Evolutionary conservation across 148 eudicot genomes (phyloP).

Genomic region (Diospyros kaki): DNA sequence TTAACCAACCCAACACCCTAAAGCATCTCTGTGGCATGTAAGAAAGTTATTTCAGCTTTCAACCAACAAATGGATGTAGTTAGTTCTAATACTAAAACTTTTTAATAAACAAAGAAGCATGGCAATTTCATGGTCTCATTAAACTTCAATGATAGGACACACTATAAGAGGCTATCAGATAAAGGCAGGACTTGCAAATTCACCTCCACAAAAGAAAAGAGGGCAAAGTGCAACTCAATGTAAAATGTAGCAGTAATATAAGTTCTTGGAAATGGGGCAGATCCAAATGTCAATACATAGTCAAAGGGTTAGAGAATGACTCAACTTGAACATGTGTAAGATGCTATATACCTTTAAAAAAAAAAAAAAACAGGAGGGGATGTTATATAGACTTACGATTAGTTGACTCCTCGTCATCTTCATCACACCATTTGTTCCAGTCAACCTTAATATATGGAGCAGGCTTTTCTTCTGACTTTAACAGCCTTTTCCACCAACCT

Average conservation of each 20-base stretch:
- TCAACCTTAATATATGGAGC: slow-evolving; percentile 81
- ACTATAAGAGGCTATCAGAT: background rate
- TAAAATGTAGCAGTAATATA: background rate
- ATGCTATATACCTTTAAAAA: background rate
- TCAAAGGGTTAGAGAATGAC: too few relatives aligned
- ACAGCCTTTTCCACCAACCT: slow-evolving; percentile 81
- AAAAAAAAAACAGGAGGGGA: slow-evolving; percentile 6
- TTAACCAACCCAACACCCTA: background rate
- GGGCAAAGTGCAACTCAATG: background rate
- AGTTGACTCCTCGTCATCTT: slow-evolving; percentile 72
- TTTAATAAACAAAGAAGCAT: background rate
- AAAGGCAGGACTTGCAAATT: background rate
- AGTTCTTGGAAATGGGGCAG: background rate
- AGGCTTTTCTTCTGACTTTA: slow-evolving; percentile 79
- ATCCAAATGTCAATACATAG: background rate
- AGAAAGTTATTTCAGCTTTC: background rate
- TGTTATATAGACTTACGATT: slow-evolving; percentile 44
- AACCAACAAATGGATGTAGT: too few relatives aligned
- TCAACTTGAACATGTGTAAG: too few relatives aligned
- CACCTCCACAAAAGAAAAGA: background rate
- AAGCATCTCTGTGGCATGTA: background rate
- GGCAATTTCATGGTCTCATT: background rate
- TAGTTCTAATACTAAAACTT: background rate
- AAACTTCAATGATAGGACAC: background rate
- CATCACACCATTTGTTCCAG: slow-evolving; percentile 92